These are phyloP conservation scores for Colletotrichum neosansevieriae DNA, from an alignment of 2,329 filamentous ascomycete species.

Conservation along the genomic window DNA sequence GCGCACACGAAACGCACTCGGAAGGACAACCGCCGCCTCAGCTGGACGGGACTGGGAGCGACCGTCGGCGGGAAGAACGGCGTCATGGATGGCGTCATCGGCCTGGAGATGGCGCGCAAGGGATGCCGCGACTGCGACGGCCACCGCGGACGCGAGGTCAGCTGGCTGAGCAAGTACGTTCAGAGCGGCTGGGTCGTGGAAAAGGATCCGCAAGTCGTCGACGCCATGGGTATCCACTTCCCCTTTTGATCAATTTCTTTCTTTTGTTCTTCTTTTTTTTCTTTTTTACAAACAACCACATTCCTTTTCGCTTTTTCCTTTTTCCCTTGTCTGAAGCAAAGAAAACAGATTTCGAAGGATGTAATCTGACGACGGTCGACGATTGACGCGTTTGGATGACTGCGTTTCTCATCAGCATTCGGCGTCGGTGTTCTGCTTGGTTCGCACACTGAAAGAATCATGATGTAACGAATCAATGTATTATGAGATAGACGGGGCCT, in stretches of 20 bases:
- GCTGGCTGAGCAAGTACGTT: constrained; percentile 45
- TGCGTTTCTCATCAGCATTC: constrained; percentile 31
- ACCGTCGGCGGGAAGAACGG: constrained; percentile 47
- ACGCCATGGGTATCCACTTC: constrained; percentile 35
- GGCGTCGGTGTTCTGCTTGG: constrained; percentile 20
- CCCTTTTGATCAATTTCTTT: too few species aligned
- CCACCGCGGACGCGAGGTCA: constrained; percentile 49
- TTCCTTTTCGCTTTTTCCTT: constrained; percentile 3
- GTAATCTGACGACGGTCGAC: background rate
- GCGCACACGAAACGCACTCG: constrained; percentile 42
- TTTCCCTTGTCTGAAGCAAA: background rate
- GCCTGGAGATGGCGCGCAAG: constrained; percentile 50
- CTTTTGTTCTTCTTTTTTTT: too few species aligned
- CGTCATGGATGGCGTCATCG: constrained; percentile 49
- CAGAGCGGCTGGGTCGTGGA: constrained; percentile 39
- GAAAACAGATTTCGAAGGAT: constrained; percentile 21
- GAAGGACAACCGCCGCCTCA: constrained; percentile 50
- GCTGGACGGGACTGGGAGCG: constrained; percentile 56
- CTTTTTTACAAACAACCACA: too few species aligned
- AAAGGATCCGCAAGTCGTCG: constrained; percentile 31
- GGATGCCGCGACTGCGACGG: constrained; percentile 50
- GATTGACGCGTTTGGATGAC: background rate
- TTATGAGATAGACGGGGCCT: constrained; percentile 21
- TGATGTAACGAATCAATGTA: constrained; percentile 37
- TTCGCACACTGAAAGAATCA: constrained; percentile 25